These are phyloP conservation scores for Bromus sterilis DNA, from an alignment of 176 grass and related monocot genomes.

Conservation along the genomic window DNA sequence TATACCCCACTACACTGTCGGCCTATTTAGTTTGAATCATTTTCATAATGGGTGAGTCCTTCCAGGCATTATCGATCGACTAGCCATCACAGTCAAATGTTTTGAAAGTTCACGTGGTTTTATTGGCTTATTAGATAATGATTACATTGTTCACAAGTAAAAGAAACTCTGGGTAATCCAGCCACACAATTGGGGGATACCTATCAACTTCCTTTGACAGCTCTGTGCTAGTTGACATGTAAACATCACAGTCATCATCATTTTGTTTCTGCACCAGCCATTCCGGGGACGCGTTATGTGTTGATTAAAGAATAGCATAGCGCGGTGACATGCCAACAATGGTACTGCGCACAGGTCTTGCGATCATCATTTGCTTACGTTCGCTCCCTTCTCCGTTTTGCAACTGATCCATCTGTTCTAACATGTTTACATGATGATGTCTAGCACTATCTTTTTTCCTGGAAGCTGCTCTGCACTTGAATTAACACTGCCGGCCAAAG, in stretches of 20 bases:
- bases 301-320: not conserved
- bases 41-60: too few relatives aligned
- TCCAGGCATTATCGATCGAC: too few relatives aligned
- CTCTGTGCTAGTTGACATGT: not conserved
- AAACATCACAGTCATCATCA: not conserved
- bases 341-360: not conserved
- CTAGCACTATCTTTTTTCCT: not conserved
- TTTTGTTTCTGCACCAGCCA: not conserved
- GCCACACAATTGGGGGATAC: not conserved
- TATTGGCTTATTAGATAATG: too few relatives aligned
- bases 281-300: not conserved
- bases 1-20: too few relatives aligned
- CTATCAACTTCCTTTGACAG: not conserved
- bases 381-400: not conserved
- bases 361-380: not conserved
- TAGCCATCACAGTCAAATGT: too few relatives aligned
- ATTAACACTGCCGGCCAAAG: not conserved
- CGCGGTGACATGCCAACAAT: not conserved
- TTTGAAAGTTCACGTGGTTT: too few relatives aligned
- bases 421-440: not conserved
- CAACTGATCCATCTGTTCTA: not conserved
- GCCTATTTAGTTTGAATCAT: too few relatives aligned
- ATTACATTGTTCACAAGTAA: not conserved
- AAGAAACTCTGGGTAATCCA: not conserved
- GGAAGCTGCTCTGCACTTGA: not conserved